A percentile compares a stretch with the other conserved stretches of the same genome.
These are phyloP conservation scores for Exophiala sideris DNA, from an alignment of 2,329 filamentous ascomycete species.

Conservation along the genomic window DNA sequence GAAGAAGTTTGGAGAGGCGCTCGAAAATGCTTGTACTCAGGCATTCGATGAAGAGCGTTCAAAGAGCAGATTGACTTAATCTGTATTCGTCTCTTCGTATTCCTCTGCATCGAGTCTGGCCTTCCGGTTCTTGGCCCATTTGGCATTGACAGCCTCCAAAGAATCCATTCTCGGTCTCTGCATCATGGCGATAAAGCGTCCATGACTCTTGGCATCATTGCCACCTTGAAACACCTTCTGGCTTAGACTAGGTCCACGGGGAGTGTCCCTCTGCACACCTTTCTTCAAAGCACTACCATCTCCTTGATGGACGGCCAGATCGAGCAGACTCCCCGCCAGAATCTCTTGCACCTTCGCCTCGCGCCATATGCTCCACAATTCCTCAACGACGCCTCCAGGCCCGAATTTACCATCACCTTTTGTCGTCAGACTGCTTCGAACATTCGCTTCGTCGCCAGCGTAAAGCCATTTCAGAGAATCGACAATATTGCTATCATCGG, in stretches of 20 bases:
- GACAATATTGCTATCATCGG: constrained; percentile 44
- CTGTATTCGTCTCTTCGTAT: constrained; percentile 13
- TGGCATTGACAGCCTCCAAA: constrained; percentile 61
- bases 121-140: constrained; percentile 54
- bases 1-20: constrained; percentile 89
- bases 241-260: constrained; percentile 35
- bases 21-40: constrained; percentile 74
- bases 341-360: constrained; percentile 86
- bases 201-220: constrained; percentile 51
- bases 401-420: constrained; percentile 61
- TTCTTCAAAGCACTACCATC: constrained; percentile 33
- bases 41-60: constrained; percentile 14
- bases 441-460: constrained; percentile 61
- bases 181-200: constrained; percentile 57
- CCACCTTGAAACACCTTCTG: constrained; percentile 59
- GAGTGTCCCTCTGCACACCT: constrained; percentile 19
- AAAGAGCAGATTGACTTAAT: neutral
- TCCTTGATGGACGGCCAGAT: constrained; percentile 52
- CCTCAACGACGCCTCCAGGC: constrained; percentile 63
- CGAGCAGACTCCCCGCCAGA: constrained; percentile 69
- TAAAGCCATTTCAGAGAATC: constrained; percentile 76
- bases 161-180: constrained; percentile 55
- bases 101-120: constrained; percentile 35
- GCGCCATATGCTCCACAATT: constrained; percentile 80
- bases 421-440: constrained; percentile 36